A percentile compares a stretch with the other conserved stretches of the same genome.
These are phyloP conservation scores for Trametes maxima DNA, from an alignment of 768 basidiomycete genomes.

Conservation along the genomic window DNA sequence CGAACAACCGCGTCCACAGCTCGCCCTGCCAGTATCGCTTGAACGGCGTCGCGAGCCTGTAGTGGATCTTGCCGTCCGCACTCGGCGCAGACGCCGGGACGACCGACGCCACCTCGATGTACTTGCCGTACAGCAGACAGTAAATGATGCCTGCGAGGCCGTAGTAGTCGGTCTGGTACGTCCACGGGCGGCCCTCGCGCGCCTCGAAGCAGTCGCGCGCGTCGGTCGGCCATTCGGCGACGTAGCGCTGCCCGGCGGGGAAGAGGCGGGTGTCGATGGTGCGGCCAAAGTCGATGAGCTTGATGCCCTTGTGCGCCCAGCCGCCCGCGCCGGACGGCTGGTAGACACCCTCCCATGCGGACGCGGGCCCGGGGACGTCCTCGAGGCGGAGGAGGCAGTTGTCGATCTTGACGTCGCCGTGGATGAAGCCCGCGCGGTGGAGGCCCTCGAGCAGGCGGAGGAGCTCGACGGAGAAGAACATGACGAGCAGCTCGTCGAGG, in stretches of 20 bases:
- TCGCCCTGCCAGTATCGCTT: conserved; percentile 96
- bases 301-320: conserved; percentile 87
- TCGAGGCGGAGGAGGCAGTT: conserved; percentile 95
- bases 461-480: conserved; percentile 95
- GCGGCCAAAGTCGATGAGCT: conserved; percentile 96
- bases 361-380: conserved; percentile 69
- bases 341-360: conserved; percentile 77
- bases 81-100: conserved; percentile 37
- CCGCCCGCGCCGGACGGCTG: conserved; percentile 77
- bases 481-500: conserved; percentile 89
- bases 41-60: conserved; percentile 75
- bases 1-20: conserved; percentile 83
- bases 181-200: conserved; percentile 83
- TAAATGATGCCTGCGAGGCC: conserved; percentile 94
- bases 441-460: conserved; percentile 80
- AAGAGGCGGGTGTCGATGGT: conserved; percentile 86
- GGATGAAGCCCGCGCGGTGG: conserved; percentile 84
- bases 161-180: conserved; percentile 93
- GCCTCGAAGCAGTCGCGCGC: conserved; percentile 93
- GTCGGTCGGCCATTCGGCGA: conserved; percentile 88
- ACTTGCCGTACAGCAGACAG: conserved; percentile 96
- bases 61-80: conserved; percentile 39
- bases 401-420: conserved; percentile 98
- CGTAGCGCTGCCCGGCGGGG: conserved; percentile 76
- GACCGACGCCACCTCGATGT: conserved; percentile 77